Evolutionary conservation across 129 eudicot genomes (phyloP).

Genomic region (Saposhnikovia divaricata): DNA sequence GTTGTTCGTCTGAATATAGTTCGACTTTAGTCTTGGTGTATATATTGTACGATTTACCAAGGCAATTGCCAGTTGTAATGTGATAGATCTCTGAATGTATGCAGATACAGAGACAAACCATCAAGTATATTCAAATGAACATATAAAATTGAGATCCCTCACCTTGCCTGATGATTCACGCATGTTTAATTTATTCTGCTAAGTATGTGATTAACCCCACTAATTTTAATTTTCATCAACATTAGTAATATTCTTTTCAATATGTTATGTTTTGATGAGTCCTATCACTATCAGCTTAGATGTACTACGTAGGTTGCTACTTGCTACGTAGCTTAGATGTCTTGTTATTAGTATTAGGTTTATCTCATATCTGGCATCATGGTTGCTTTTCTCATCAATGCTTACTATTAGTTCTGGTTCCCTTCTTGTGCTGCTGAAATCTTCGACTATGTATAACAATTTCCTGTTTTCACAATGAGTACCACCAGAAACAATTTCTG

Average conservation of each 20-base stretch:
- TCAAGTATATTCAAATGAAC: constrained; percentile 34
- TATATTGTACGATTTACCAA: too few relatives aligned
- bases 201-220: neutral
- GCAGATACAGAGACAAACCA: constrained; percentile 62
- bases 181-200: constrained; percentile 13
- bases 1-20: too few relatives aligned
- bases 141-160: constrained; percentile 48
- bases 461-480: constrained; percentile 11
- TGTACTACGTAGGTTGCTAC: neutral
- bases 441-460: neutral
- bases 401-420: too few relatives aligned
- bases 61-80: neutral
- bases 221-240: neutral
- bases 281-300: neutral
- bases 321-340: neutral
- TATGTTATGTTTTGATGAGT: neutral
- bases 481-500: constrained; percentile 11
- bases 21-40: too few relatives aligned
- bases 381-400: too few relatives aligned
- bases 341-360: too few relatives aligned
- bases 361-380: too few relatives aligned
- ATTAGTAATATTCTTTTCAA: neutral
- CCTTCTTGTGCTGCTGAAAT: too few relatives aligned
- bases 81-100: neutral
- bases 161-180: constrained; percentile 52